Evolutionary conservation across 176 grass and related monocot genomes (phyloP), one percentile per base, ranked within the genome.

Genomic region (Ensete ventricosum): DNA sequence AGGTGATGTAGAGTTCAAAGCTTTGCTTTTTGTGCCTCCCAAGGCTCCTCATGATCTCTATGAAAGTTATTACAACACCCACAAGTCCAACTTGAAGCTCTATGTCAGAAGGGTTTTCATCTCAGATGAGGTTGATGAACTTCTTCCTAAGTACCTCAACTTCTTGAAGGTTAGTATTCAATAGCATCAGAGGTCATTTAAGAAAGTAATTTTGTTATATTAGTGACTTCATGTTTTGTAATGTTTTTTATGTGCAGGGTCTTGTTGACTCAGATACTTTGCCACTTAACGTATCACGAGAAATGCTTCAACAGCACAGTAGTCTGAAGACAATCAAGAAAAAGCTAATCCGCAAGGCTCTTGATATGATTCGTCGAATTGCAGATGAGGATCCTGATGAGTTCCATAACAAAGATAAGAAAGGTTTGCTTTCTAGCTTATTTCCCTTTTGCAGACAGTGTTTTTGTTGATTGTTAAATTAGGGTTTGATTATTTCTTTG

Each of bases 221-320:
- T 48, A 51, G 67, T 17, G 51, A 70, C 8, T 11, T 21, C 29
- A 70, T 20, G 22, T 50, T 20, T 16, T 25, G 3, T 70, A 51
- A 20, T 48, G 34, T 20, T 70, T 50, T 50, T 8, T 69, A 62
- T 85, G 7, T 80, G 50, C 51, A 98, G 94, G 94, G 94, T 76
- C 74, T 98, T 71, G 94, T 98, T 57, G 94, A 98, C 78, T 98
- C 94, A 12, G 94, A 93, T 75, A 93, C 94, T 57, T 73, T 98
- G 63, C 94, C 94, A 12, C 94, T 98, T 62, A 98, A 98, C 76
- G 94, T 98, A 9, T 93, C 94, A 9, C 78, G 87, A 81, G 93
- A 96, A 83, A 96, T 96, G 93, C 93, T 96, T 82, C 93, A 96
- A 88, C 93, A 96, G 77, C 94, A 98, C 87, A 88, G 70, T 69